Base-by-base conservation (phyloP, 2,329 filamentous ascomycete species). In the Trichoderma sp. region DNA sequence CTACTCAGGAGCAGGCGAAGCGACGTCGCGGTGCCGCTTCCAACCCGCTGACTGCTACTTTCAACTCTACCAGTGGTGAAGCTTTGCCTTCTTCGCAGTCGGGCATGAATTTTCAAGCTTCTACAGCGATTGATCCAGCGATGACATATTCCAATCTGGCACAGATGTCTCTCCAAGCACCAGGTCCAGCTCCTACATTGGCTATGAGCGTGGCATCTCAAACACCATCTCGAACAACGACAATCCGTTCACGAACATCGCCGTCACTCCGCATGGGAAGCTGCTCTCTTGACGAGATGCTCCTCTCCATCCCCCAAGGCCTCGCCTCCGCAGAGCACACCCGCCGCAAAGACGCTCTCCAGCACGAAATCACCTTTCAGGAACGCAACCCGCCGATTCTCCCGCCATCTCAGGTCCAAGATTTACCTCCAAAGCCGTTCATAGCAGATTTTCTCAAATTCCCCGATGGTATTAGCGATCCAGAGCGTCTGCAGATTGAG, bases 361-460 rank as follows among this genome's bases (percentile, higher is more conserved):
- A 77, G 16, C 7, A 16, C 2, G 82, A 83, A 71, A 74, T 83
- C 1, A 27, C 65, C 5, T 45, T 63, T 21, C 81, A 82, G 45
- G 62, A 38, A 12, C 12, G 24, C 8, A 74, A 79, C 6, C 81
- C 81, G 4, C 81, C 84, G 0, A 76, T 80, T 0, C 79, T 84
- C 0, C 83, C 84, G 0, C 76, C 76, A 0, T 79, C 81, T 24
- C 69, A 69, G 7, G 75, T 84, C 8, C 69, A 75, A 1, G 79
- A 80, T 6, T 76, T 84, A 1, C 78, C 80, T 0, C 79, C 80
- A 1, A 85, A 84, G 77, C 67, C 77, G 3, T 74, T 77, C 2
- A 60, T 80, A 6, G 77, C 77, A 1, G 75, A 75, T 2, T 80
- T 77, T 35, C 56, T 80, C 50, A 64, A 76, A 3, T 60, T 82